Percentiles rank a stretch among this genome's conserved stretches.
Evolutionary conservation across 2,329 filamentous ascomycete species (phyloP).

Genomic region (Sporothrix luriei): DNA sequence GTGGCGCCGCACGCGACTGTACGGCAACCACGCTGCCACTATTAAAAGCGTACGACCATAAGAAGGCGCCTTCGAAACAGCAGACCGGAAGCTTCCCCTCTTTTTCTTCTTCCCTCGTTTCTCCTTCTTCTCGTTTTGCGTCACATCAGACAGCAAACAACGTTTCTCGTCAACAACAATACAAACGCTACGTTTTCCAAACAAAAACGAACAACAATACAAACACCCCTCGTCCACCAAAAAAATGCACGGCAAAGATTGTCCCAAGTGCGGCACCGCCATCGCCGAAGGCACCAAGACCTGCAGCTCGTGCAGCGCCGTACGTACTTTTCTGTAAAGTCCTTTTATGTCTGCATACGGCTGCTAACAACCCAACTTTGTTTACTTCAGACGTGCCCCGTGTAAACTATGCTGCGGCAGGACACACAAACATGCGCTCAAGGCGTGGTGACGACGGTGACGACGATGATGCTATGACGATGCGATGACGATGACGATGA

Average conservation of each 20-base stretch:
- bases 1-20: slow-evolving; percentile 14
- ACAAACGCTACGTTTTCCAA: background rate
- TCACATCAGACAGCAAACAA: background rate
- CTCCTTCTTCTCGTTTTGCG: background rate
- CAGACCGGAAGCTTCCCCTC: slow-evolving; percentile 23
- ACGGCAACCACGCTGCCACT: background rate
- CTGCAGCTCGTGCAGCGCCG: slow-evolving; percentile 60
- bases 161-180: background rate
- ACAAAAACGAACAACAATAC: background rate
- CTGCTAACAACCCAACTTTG: background rate
- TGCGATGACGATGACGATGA: background rate
- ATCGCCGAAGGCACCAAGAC: slow-evolving; percentile 54
- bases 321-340: slow-evolving; percentile 43
- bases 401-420: slow-evolving; percentile 12
- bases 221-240: slow-evolving; percentile 30
- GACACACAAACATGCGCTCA: background rate
- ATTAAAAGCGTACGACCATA: slow-evolving; percentile 1
- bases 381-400: slow-evolving; percentile 30
- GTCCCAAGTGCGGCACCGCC: slow-evolving; percentile 60
- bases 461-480: background rate
- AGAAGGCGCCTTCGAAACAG: slow-evolving; percentile 1
- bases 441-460: background rate
- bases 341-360: background rate
- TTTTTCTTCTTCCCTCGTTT: background rate
- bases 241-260: slow-evolving; percentile 49